Conservation (phyloP, 2,329 filamentous ascomycete species). For the Cordyceps cicadae region DNA sequence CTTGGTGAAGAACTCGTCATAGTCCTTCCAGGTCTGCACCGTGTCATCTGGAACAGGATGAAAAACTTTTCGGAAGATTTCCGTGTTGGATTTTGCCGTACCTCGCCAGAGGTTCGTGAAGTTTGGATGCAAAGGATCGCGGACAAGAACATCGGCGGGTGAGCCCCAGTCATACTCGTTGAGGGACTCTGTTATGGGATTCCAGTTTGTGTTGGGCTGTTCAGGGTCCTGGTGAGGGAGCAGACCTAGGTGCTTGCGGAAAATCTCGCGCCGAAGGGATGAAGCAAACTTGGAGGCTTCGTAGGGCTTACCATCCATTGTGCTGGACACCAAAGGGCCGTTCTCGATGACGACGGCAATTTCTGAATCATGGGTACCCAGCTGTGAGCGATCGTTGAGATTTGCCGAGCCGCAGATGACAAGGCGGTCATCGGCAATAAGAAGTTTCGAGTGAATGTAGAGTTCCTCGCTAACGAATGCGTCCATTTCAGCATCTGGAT, state of each 20-base stretch:
- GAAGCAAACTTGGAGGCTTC: constrained; percentile 68
- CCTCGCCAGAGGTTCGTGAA: constrained; percentile 66
- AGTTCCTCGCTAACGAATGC: constrained; percentile 56
- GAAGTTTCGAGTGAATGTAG: constrained; percentile 58
- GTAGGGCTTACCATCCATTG: constrained; percentile 66
- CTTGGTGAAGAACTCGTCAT: constrained; percentile 60
- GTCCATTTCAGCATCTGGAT: constrained; percentile 47
- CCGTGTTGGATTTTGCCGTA: constrained; percentile 70
- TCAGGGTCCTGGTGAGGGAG: constrained; percentile 66
- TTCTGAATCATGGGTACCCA: constrained; percentile 78
- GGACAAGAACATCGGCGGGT: constrained; percentile 57
- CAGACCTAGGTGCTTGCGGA: constrained; percentile 84
- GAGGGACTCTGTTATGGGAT: constrained; percentile 45
- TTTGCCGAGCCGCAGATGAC: constrained; percentile 70
- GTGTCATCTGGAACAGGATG: constrained; percentile 65
- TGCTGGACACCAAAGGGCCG: constrained; percentile 56
- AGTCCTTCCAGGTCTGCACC: constrained; percentile 64
- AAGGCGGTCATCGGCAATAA: constrained; percentile 74
- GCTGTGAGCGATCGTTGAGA: constrained; percentile 59
- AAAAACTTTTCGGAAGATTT: constrained; percentile 74
- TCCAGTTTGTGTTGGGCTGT: constrained; percentile 62
- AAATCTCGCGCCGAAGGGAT: constrained; percentile 75
- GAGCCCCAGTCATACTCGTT: constrained; percentile 71
- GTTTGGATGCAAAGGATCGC: constrained; percentile 60
- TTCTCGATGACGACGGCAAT: constrained; percentile 87